phyloP scores from a whole-genome alignment of 805 yeast species.

The Metschnikowia aberdeeniae region DNA sequence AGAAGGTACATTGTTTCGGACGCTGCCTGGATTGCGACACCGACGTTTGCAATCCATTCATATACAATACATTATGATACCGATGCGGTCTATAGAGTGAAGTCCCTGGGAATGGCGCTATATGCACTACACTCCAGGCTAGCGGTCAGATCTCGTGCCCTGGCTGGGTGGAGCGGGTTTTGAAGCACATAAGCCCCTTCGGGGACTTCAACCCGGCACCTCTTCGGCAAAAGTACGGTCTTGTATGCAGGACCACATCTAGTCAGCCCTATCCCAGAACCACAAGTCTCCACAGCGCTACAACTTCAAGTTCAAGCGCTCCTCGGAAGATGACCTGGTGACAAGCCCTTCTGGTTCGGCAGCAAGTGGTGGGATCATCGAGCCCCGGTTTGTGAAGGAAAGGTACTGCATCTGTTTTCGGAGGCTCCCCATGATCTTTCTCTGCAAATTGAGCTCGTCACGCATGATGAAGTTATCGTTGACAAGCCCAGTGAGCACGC shows the following conservation, averaged over 20 bases:
- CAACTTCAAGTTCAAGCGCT: slow-evolving; percentile 9
- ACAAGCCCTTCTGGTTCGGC: background rate
- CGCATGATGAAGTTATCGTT: slow-evolving; percentile 38
- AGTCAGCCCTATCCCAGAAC: too few relatives aligned
- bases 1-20: background rate
- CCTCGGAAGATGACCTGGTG: slow-evolving; percentile 7
- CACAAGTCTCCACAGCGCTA: background rate
- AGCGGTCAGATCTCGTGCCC: too few relatives aligned
- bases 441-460: slow-evolving; percentile 46
- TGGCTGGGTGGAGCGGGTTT: too few relatives aligned
- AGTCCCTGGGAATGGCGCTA: too few relatives aligned
- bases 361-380: background rate
- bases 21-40: background rate
- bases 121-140: too few relatives aligned
- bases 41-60: background rate
- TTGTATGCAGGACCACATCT: too few relatives aligned
- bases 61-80: background rate
- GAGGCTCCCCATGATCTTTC: slow-evolving; percentile 41
- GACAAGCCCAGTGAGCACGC: slow-evolving; percentile 28
- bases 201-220: too few relatives aligned
- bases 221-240: too few relatives aligned
- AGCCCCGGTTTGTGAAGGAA: slow-evolving; percentile 33
- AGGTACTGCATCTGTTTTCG: slow-evolving; percentile 51
- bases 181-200: too few relatives aligned
- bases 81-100: background rate